Base-by-base conservation (phyloP, 2,329 filamentous ascomycete genomes). In the Capronia epimyces region DNA sequence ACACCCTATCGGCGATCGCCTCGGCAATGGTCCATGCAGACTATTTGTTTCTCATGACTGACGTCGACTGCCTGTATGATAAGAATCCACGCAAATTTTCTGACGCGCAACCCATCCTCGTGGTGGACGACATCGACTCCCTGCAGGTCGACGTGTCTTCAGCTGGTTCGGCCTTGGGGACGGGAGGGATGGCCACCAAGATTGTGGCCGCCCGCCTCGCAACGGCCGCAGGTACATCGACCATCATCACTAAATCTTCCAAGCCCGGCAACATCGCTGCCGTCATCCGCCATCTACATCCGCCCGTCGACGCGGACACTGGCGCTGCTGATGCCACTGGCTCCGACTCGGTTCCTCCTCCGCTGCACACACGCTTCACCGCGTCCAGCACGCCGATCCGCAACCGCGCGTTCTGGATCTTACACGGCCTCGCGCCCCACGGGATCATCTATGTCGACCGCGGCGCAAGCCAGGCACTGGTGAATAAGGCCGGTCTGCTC, bases 1-100 rank as follows among this genome's bases (percentile, higher is more conserved):
- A 98, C 69, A 98, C 93, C 1, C 76, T 98, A 41, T 95, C 89
- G 10, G 93, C 93, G 50, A 96, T 98, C 62, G 95, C 93, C 0
- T 89, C 93, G 1, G 93, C 87, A 60, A 97, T 97, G 89, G 87
- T 97, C 16, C 89, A 95, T 64, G 93, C 93, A 44, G 90, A 98
- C 65, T 88, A 95, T 63, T 78, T 98, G 8, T 98, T 98, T 70
- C 78, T 98, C 57, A 97, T 98, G 93, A 98, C 93, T 1, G 93
- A 98, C 65, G 93, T 98, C 42, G 93, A 98, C 67, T 96, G 91
- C 66, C 76, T 98, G 10, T 98, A 98, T 69, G 89, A 95, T 69
- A 93, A 91, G 69, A 98, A 98, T 63, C 93, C 93, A 1, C 80
- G 93, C 24, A 84, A 82, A 1, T 77, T 95, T 63, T 83, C 89